phyloP scores from a whole-genome alignment of 2,329 filamentous ascomycete species.

The Colletotrichum trifolii region DNA sequence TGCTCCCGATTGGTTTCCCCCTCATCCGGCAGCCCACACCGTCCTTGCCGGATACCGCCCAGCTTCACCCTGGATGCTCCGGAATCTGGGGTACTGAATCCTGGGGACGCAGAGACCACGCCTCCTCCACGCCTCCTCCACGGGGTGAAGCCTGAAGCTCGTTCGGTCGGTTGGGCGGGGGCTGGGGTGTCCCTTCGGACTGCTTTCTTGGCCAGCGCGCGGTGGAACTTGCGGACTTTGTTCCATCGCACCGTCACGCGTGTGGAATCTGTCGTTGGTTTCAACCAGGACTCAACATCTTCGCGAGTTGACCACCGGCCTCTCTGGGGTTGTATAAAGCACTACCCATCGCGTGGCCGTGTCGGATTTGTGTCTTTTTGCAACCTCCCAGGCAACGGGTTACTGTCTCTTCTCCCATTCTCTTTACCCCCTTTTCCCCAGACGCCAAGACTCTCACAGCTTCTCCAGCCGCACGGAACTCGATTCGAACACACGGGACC shows the following conservation, averaged over 20 bases:
- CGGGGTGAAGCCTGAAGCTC: neutral
- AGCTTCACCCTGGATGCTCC: neutral
- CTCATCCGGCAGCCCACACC: slow-evolving; percentile 14
- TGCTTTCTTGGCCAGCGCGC: too few species aligned
- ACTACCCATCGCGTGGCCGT: neutral
- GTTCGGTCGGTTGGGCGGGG: neutral
- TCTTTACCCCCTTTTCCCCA: neutral
- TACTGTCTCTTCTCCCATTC: neutral
- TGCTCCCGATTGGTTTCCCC: slow-evolving; percentile 1
- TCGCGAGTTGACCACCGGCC: neutral
- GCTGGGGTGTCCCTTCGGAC: neutral
- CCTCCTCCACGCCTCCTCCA: slow-evolving; percentile 18
- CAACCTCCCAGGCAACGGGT: neutral
- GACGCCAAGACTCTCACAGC: neutral
- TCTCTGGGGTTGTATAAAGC: neutral
- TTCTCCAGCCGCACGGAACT: neutral
- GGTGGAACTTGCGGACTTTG: too few species aligned
- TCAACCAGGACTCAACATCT: neutral
- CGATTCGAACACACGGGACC: neutral
- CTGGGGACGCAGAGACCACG: slow-evolving; percentile 8
- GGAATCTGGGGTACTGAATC: slow-evolving; percentile 13
- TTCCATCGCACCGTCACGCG: too few species aligned
- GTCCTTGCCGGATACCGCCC: neutral
- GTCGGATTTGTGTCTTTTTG: neutral
- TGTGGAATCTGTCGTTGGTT: too few species aligned